phyloP scores from a whole-genome alignment of 1,139 yeast species.

The Pichia sp. region DNA sequence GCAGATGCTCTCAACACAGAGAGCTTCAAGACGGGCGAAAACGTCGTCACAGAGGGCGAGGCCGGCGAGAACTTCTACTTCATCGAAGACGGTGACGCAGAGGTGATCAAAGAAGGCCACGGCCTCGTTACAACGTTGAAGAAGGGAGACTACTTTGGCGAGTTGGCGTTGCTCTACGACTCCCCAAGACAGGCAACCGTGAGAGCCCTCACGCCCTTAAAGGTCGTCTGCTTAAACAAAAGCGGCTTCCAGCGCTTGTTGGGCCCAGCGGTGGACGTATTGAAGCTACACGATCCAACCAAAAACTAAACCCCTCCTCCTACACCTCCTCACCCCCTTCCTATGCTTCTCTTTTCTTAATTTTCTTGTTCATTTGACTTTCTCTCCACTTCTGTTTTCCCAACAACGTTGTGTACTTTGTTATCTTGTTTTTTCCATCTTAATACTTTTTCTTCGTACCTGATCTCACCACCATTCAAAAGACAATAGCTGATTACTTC shows the following conservation, averaged over 20 bases:
- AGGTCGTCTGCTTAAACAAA: slow-evolving; percentile 87
- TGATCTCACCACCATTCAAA: neutral
- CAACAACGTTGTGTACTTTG: neutral
- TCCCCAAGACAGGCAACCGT: slow-evolving; percentile 95
- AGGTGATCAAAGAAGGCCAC: slow-evolving; percentile 55
- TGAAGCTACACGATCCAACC: slow-evolving; percentile 81
- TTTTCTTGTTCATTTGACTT: neutral
- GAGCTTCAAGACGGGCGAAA: slow-evolving; percentile 64
- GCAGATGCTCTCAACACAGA: slow-evolving; percentile 92
- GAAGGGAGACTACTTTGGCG: slow-evolving; percentile 95
- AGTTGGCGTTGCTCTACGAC: slow-evolving; percentile 86
- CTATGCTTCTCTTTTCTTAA: neutral
- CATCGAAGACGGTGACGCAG: slow-evolving; percentile 83
- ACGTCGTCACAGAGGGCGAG: slow-evolving; percentile 83
- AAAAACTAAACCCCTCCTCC: slow-evolving; percentile 22
- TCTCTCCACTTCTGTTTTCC: neutral
- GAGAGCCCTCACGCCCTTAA: slow-evolving; percentile 66
- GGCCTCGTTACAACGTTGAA: slow-evolving; percentile 59
- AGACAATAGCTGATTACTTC: neutral
- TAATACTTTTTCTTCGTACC: neutral
- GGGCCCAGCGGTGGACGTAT: slow-evolving; percentile 83
- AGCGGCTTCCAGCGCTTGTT: slow-evolving; percentile 88
- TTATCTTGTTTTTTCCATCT: neutral
- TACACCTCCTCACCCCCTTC: neutral
- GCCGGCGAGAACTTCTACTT: slow-evolving; percentile 87